phyloP scores from a whole-genome alignment of 805 yeast species.

The Deakozyma indianensis region DNA sequence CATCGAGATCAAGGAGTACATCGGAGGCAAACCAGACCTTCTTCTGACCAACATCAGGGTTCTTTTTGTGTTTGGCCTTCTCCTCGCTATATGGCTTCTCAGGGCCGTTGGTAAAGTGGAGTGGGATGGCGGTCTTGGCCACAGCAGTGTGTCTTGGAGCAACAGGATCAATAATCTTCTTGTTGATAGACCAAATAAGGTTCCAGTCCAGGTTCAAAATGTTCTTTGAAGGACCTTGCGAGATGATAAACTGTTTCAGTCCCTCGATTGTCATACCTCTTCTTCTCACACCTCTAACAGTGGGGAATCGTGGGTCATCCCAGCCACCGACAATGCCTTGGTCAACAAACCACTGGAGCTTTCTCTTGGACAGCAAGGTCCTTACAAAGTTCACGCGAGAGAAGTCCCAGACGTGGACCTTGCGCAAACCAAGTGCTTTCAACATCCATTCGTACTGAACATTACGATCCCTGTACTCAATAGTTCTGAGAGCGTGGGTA shows the following conservation, averaged over 20 bases:
- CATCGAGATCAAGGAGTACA: slow-evolving; percentile 73
- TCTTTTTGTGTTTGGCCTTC: slow-evolving; percentile 90
- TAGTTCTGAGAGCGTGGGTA: slow-evolving; percentile 95
- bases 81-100: slow-evolving; percentile 45
- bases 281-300: slow-evolving; percentile 97
- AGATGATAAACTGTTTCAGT: slow-evolving; percentile 76
- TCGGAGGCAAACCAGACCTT: slow-evolving; percentile 51
- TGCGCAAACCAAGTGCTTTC: slow-evolving; percentile 64
- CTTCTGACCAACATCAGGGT: slow-evolving; percentile 79
- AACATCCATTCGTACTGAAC: slow-evolving; percentile 97
- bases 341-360: slow-evolving; percentile 98
- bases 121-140: slow-evolving; percentile 47
- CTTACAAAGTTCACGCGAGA: slow-evolving; percentile 94
- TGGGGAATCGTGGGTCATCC: slow-evolving; percentile 99
- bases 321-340: slow-evolving; percentile 75
- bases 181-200: slow-evolving; percentile 93
- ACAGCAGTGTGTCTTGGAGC: slow-evolving; percentile 91
- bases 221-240: slow-evolving; percentile 97
- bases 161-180: slow-evolving; percentile 91
- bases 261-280: slow-evolving; percentile 99
- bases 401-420: slow-evolving; percentile 96
- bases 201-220: slow-evolving; percentile 96
- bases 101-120: slow-evolving; percentile 55
- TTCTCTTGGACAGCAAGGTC: slow-evolving; percentile 91
- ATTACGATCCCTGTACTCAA: slow-evolving; percentile 97